Percentiles rank a stretch among this genome's conserved stretches.
Conservation (phyloP, 2,329 filamentous ascomycete genomes). For the Aspergillus piperis region DNA sequence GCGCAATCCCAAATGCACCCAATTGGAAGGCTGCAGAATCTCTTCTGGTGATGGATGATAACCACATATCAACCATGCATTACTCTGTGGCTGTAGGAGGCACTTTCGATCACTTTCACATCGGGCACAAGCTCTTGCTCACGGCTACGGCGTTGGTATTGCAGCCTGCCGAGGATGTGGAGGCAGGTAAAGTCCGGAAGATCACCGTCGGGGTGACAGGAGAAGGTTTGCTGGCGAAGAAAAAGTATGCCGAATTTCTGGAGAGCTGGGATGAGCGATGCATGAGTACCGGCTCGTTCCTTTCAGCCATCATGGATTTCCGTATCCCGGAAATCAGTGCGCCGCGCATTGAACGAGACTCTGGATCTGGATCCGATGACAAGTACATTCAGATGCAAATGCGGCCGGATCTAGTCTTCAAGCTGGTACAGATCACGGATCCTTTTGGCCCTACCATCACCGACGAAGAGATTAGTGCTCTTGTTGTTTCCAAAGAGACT, state of each 20-base stretch:
- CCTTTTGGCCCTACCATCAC: constrained; percentile 89
- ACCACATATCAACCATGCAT: constrained; percentile 41
- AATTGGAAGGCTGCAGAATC: constrained; percentile 25
- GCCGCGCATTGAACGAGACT: constrained; percentile 34
- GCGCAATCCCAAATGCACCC: constrained; percentile 24
- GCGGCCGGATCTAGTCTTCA: constrained; percentile 65
- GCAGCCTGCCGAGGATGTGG: constrained; percentile 47
- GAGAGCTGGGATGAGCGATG: constrained; percentile 79
- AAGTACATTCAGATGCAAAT: constrained; percentile 50
- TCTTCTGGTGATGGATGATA: constrained; percentile 26
- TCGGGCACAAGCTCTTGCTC: constrained; percentile 92
- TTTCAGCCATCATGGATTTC: constrained; percentile 64
- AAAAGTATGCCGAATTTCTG: constrained; percentile 79
- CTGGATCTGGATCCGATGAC: constrained; percentile 41
- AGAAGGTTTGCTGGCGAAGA: constrained; percentile 81
- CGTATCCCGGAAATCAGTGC: constrained; percentile 47
- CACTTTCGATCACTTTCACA: constrained; percentile 94
- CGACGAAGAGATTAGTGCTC: constrained; percentile 71
- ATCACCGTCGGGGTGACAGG: constrained; percentile 87
- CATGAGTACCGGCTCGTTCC: constrained; percentile 68
- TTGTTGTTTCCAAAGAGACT: constrained; percentile 89
- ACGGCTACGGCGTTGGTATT: constrained; percentile 79
- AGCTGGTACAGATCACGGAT: constrained; percentile 83
- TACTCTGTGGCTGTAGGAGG: constrained; percentile 78
- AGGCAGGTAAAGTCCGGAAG: constrained; percentile 49